A percentile compares a stretch with the other conserved stretches of the same genome.
phyloP scores from a whole-genome alignment of 106 monocot species.

The Apostasia shenzhenica region DNA sequence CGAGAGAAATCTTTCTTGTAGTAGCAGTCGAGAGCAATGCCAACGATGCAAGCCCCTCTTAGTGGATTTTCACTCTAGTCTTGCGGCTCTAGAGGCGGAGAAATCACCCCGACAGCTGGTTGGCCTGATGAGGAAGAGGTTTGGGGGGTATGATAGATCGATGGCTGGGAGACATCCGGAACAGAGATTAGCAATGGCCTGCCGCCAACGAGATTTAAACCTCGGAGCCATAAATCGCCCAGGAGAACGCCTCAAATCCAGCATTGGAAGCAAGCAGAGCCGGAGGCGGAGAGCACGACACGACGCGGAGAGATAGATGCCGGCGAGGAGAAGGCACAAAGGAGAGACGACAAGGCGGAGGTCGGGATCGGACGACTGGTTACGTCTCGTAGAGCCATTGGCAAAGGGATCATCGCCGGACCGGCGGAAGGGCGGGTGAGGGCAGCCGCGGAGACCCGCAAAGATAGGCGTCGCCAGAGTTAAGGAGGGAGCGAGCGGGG shows the following conservation, averaged over 20 bases:
- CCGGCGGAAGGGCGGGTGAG: conserved; percentile 39
- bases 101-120: conserved; percentile 36
- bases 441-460: conserved; percentile 42
- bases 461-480: conserved; percentile 39
- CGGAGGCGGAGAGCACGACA: conserved; percentile 10
- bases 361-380: conserved; percentile 77
- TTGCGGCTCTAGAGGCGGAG: conserved; percentile 88
- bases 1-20: conserved; percentile 49
- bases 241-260: conserved; percentile 94
- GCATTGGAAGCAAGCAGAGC: conserved; percentile 43
- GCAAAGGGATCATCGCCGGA: conserved; percentile 80
- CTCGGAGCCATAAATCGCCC: conserved; percentile 68
- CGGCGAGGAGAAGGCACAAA: conserved; percentile 67
- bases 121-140: background rate
- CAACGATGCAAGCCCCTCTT: conserved; percentile 73
- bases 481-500: conserved; percentile 64
- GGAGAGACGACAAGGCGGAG: conserved; percentile 82
- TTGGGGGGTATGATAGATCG: conserved; percentile 63
- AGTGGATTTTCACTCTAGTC: conserved; percentile 79
- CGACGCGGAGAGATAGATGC: conserved; percentile 76
- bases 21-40: conserved; percentile 60
- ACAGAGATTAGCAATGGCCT: conserved; percentile 62
- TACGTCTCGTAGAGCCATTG: conserved; percentile 94
- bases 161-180: conserved; percentile 77
- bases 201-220: conserved; percentile 43